Base-by-base conservation (phyloP, 371 early-diverging fungal species). In the Polyrhizophydium stewartii region DNA sequence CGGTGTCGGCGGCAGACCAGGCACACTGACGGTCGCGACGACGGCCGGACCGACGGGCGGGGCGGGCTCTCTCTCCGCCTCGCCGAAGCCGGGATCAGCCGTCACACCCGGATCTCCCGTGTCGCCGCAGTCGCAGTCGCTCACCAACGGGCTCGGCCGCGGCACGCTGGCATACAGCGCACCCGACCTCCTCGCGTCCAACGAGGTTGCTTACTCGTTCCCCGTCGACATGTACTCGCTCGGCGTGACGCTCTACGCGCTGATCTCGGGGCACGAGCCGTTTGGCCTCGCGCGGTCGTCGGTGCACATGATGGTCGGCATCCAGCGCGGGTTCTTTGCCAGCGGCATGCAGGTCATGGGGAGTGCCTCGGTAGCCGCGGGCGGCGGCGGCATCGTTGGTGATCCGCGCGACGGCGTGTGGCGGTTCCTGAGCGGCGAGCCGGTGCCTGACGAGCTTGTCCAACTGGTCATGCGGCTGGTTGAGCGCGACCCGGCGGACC, bases 101-200 rank as follows among this genome's bases (percentile, higher is more conserved):
- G 31, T 53, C 28, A 24, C 47, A 28, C 47, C 56, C 43, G 62
- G 51, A 10, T 50, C 58, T 10, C 52, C 63, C n/a, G 19, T 30
- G 50, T 59, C 52, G 12, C 64, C 47, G 16, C 50, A 22, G 9
- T 61, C 45, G 43, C 66, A 45, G 49, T 62, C 78, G 0, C 71
- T 87, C 25, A 68, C 66, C 5, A 86, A 86, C 55, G 89, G 87
- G 13, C 70, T 83, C 16, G 86, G 81, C 2, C 67, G 79, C 59
- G 90, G 90, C 45, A 91, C 91, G 0, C 77, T 78, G 13, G 85
- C 89, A 0, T 91, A 89, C 67, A 70, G 83, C 46, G 89, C 91
- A 0, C 92, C 92, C 9, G 81, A 79, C 45, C 64, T 76, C 33
- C 65, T 72, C 35, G 58, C 56, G 1, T 32, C 53, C 13, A 45